Base-by-base conservation (phyloP, 2,329 filamentous ascomycete genomes). In the Alternaria brassicicola region DNA sequence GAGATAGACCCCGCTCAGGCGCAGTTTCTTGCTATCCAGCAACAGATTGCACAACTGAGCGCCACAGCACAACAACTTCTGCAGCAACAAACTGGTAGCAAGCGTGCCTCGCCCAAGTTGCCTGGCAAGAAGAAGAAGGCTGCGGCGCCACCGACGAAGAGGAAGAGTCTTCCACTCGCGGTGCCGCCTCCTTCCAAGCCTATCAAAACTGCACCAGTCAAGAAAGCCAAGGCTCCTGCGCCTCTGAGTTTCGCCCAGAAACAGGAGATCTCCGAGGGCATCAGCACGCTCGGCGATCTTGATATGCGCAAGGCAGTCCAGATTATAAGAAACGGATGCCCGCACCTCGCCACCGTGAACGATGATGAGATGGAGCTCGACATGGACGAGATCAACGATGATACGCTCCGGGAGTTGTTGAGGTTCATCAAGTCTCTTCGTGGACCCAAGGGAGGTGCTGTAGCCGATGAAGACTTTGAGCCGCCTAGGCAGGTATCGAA, bases 221-320 rank as follows among this genome's bases (percentile, higher is more conserved):
- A 77, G 21, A 78, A 82, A 55, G 64, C 78, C 36, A 85, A 84
- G 72, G 88, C 86, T 69, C 81, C 84, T n/a, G 84, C 85, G 52
- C 86, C 91, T 71, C 87, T 92, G 42, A 89, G 87, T 7, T 86
- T 89, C 58, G 84, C 89, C 3, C 93, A 99, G 79, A 98, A 98
- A 82, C 92, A 95, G 57, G 87, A 93, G 65, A 96, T 99, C 57
- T 94, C 92, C 1, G 89, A 89, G 57, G 90, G 91, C 13, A 95
- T 97, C 63, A 90, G 89, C 68, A 88, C 89, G 62, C 86, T 98
- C 56, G 88, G 93, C 17, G 89, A 90, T 48, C 82, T 84, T n/a
- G 88, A 92, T 65, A 89, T 97, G 71, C 85, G 89, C 48, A 87
- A 88, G 66, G 92, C 94, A 0, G 91, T 97, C 30, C 87, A 90